Percentiles rank a stretch among this genome's conserved stretches.
Evolutionary conservation across 192 early-diverging fungal genomes (phyloP).

Genomic region (Mortierella antarctica): DNA sequence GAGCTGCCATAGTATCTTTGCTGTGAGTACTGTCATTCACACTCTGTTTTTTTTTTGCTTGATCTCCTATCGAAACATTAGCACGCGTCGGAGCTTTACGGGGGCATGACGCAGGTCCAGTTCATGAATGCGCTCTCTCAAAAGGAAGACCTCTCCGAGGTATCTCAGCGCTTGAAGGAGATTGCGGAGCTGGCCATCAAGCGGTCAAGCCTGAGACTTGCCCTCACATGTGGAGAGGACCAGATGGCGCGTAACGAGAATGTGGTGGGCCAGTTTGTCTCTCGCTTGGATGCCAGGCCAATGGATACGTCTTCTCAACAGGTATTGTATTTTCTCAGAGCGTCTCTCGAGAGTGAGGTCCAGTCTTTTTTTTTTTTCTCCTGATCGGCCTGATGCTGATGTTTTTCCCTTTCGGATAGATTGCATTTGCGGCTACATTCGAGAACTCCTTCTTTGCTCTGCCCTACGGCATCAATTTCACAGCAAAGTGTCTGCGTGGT

Average conservation of each 20-base stretch:
- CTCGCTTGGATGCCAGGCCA: conserved; percentile 39
- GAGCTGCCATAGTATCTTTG: neutral
- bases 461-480: conserved; percentile 90
- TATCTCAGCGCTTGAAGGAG: conserved; percentile 71
- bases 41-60: neutral
- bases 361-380: neutral
- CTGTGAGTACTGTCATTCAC: neutral
- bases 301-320: neutral
- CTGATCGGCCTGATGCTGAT: neutral
- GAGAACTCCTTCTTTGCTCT: conserved; percentile 81
- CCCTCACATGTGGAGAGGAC: conserved; percentile 65
- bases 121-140: conserved; percentile 83
- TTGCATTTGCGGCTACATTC: conserved; percentile 60
- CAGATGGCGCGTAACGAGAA: conserved; percentile 59
- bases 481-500: conserved; percentile 74
- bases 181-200: conserved; percentile 58
- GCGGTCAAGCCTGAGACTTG: conserved; percentile 58
- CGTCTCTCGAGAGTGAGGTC: too few species aligned
- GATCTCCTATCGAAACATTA: conserved; percentile 1
- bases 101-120: conserved; percentile 79
- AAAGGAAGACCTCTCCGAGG: conserved; percentile 69
- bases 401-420: conserved; percentile 3
- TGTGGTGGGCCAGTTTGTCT: conserved; percentile 53
- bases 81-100: conserved; percentile 56
- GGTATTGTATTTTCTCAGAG: too few species aligned